Conservation (phyloP, 1,284 basidiomycete genomes). For the Sphagnurus paluster region DNA sequence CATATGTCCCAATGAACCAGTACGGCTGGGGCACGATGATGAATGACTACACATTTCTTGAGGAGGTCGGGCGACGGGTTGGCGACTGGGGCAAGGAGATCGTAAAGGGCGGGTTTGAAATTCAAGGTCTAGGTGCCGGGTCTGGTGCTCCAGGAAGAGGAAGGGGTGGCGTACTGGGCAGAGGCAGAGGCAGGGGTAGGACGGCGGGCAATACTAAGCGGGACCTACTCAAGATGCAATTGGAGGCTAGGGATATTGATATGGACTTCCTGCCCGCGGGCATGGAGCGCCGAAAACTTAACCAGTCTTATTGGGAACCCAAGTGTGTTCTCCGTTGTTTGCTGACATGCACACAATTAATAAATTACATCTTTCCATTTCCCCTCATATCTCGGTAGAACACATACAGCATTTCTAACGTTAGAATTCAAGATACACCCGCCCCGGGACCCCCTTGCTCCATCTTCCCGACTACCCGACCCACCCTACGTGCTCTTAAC, state of each 20-base stretch:
- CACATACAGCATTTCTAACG: slow-evolving; percentile 67
- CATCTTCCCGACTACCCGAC: slow-evolving; percentile 36
- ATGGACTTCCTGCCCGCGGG: slow-evolving; percentile 77
- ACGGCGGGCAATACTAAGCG: slow-evolving; percentile 45
- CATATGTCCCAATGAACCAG: slow-evolving; percentile 76
- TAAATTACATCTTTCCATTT: slow-evolving; percentile 1
- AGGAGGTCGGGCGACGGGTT: slow-evolving; percentile 74
- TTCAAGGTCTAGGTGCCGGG: slow-evolving; percentile 21
- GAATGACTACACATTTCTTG: slow-evolving; percentile 83
- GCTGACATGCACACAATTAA: slow-evolving; percentile 8
- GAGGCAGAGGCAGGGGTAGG: slow-evolving; percentile 23
- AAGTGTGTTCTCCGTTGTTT: slow-evolving; percentile 53
- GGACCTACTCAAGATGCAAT: slow-evolving; percentile 63
- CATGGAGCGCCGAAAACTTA: slow-evolving; percentile 77
- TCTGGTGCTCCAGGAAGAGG: slow-evolving; percentile 32
- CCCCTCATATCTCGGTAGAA: slow-evolving; percentile 39
- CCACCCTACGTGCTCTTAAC: slow-evolving; percentile 52
- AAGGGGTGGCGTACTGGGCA: slow-evolving; percentile 14
- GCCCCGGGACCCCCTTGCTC: slow-evolving; percentile 41
- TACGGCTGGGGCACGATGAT: slow-evolving; percentile 84
- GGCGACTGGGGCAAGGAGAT: slow-evolving; percentile 74
- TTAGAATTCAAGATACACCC: slow-evolving; percentile 69
- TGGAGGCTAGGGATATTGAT: slow-evolving; percentile 67
- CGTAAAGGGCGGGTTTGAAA: slow-evolving; percentile 49
- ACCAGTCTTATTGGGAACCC: slow-evolving; percentile 80